Conservation (phyloP, 2,329 filamentous ascomycete species). For the Hirsutella rhossiliensis region DNA sequence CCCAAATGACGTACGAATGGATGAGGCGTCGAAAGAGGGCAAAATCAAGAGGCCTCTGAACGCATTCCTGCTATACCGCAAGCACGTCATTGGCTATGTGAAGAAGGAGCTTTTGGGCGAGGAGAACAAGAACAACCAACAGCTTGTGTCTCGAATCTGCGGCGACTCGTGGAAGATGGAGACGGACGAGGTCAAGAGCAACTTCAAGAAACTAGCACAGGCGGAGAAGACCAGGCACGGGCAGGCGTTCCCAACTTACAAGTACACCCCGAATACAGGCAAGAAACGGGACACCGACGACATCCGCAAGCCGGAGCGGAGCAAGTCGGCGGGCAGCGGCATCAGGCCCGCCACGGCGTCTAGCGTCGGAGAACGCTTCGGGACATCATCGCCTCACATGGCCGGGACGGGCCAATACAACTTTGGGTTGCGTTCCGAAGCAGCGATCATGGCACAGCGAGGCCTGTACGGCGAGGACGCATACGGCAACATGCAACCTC, state of each 20-base stretch:
- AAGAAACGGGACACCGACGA: slow-evolving; percentile 19
- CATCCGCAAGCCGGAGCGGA: not conserved
- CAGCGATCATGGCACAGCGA: not conserved
- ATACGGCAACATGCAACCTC: not conserved
- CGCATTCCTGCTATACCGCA: slow-evolving; percentile 95
- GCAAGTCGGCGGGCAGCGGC: not conserved
- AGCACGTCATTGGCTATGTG: slow-evolving; percentile 45
- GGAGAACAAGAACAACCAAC: slow-evolving; percentile 71
- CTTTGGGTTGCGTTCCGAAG: not conserved
- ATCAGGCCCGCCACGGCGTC: not conserved
- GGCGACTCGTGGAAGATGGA: slow-evolving; percentile 78
- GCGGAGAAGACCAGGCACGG: slow-evolving; percentile 78
- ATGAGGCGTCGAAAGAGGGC: slow-evolving; percentile 56
- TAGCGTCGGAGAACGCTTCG: not conserved
- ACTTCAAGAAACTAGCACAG: slow-evolving; percentile 68
- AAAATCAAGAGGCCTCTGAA: slow-evolving; percentile 93
- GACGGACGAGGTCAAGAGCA: slow-evolving; percentile 54
- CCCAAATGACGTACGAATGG: slow-evolving; percentile 48
- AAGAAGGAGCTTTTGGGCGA: slow-evolving; percentile 1
- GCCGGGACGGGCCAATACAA: not conserved
- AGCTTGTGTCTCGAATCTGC: slow-evolving; percentile 79
- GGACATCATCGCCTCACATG: not conserved
- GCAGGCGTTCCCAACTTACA: slow-evolving; percentile 79
- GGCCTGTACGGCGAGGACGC: not conserved
- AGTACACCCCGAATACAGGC: slow-evolving; percentile 75